Percentiles rank a stretch among this genome's conserved stretches.
These are phyloP conservation scores for Fusarium piperis DNA, from an alignment of 2,329 filamentous ascomycete species.

Conservation along the genomic window DNA sequence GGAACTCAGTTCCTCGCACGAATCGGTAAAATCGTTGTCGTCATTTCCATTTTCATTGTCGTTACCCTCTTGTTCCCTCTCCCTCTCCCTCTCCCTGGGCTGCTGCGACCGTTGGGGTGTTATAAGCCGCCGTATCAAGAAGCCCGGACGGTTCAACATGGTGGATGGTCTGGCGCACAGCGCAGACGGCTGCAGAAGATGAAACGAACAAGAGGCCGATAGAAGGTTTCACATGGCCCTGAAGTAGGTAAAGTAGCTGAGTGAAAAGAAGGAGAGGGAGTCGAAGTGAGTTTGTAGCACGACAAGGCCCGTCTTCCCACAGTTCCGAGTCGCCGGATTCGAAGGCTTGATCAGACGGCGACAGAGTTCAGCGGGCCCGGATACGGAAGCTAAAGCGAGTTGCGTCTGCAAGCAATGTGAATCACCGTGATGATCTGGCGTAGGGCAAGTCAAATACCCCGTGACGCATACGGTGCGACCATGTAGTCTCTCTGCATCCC, in stretches of 20 bases:
- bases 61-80: not conserved
- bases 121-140: conserved; percentile 40
- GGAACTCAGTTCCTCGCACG: conserved; percentile 32
- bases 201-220: conserved; percentile 14
- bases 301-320: conserved; percentile 5
- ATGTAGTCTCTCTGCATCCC: conserved; percentile 1
- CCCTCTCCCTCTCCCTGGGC: not conserved
- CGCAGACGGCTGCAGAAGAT: conserved; percentile 19
- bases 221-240: conserved; percentile 34
- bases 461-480: conserved; percentile 24
- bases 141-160: conserved; percentile 36
- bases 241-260: not conserved
- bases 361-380: conserved; percentile 29
- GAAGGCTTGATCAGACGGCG: conserved; percentile 28
- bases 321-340: conserved; percentile 25
- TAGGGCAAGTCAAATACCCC: conserved; percentile 30
- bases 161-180: conserved; percentile 16
- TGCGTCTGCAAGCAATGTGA: conserved; percentile 27
- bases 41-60: conserved; percentile 17
- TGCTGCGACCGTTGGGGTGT: conserved; percentile 25
- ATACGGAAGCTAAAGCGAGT: conserved; percentile 29
- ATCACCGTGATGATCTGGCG: not conserved
- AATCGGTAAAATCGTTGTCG: conserved; percentile 22
- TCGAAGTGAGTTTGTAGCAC: conserved; percentile 31
- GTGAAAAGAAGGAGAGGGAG: conserved; percentile 3